These are phyloP conservation scores for Metschnikowia lochheadii DNA, from an alignment of 805 yeast genomes.

Conservation along the genomic window DNA sequence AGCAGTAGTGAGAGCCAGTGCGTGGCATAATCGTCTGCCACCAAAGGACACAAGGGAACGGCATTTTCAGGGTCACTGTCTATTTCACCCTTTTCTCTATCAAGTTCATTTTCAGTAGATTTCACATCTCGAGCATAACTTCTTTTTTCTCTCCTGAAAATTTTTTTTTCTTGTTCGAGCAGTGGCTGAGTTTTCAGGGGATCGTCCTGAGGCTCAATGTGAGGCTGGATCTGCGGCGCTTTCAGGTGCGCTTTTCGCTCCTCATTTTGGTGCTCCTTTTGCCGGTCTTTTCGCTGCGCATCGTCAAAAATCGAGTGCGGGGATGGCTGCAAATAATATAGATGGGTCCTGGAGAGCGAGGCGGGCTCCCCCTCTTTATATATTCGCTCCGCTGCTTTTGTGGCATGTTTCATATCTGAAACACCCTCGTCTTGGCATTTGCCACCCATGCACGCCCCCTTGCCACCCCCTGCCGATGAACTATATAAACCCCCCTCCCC, in stretches of 20 bases:
- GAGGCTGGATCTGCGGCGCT: background rate
- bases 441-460: background rate
- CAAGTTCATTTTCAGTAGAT: background rate
- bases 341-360: background rate
- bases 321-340: background rate
- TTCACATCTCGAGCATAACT: background rate
- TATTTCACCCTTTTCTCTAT: no score
- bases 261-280: background rate
- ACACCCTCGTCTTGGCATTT: background rate
- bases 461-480: background rate
- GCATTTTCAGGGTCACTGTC: background rate
- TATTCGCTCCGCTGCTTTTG: background rate
- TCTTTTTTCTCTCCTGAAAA: background rate
- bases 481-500: background rate
- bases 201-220: background rate
- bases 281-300: background rate
- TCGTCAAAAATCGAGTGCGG: background rate
- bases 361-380: background rate
- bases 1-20: conserved; percentile 40
- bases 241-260: background rate
- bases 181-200: background rate
- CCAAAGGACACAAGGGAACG: conserved; percentile 50
- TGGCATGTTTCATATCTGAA: background rate
- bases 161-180: background rate
- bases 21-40: conserved; percentile 51